Percentiles rank a stretch among this genome's conserved stretches.
Evolutionary conservation across 2,329 filamentous ascomycete genomes (phyloP).

Genomic region (Aspergillus ochraceus): DNA sequence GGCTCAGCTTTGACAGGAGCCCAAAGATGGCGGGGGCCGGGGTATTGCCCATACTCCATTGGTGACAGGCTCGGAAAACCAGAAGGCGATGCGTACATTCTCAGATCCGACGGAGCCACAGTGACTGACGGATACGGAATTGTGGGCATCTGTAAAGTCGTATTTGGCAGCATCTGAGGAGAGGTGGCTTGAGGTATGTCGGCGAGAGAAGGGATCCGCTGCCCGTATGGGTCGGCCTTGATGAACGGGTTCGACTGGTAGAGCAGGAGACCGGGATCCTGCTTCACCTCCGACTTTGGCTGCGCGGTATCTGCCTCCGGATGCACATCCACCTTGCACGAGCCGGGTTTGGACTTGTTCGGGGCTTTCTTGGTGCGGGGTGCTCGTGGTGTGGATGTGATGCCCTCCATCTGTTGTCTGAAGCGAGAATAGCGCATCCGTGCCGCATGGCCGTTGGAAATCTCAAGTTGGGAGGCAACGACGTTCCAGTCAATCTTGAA

Average conservation of each 20-base stretch:
- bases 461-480: constrained; percentile 51
- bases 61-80: constrained; percentile 3
- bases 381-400: constrained; percentile 22
- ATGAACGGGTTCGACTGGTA: constrained; percentile 19
- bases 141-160: constrained; percentile 8
- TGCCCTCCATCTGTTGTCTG: constrained; percentile 53
- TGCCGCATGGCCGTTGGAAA: constrained; percentile 58
- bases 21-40: constrained; percentile 17
- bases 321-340: constrained; percentile 14
- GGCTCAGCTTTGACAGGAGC: constrained; percentile 25
- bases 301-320: constrained; percentile 9
- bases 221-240: constrained; percentile 23
- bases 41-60: not conserved
- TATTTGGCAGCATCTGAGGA: constrained; percentile 6
- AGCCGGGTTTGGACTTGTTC: constrained; percentile 21
- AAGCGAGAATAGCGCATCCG: constrained; percentile 59
- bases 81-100: constrained; percentile 12
- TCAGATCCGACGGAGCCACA: constrained; percentile 20
- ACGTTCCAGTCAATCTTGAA: constrained; percentile 55
- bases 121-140: constrained; percentile 11
- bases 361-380: constrained; percentile 27
- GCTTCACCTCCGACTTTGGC: constrained; percentile 16
- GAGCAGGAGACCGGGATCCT: not conserved
- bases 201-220: constrained; percentile 8
- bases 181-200: constrained; percentile 13